phyloP scores from a whole-genome alignment of 257 asterid genomes.

The Forsythia viridissima region DNA sequence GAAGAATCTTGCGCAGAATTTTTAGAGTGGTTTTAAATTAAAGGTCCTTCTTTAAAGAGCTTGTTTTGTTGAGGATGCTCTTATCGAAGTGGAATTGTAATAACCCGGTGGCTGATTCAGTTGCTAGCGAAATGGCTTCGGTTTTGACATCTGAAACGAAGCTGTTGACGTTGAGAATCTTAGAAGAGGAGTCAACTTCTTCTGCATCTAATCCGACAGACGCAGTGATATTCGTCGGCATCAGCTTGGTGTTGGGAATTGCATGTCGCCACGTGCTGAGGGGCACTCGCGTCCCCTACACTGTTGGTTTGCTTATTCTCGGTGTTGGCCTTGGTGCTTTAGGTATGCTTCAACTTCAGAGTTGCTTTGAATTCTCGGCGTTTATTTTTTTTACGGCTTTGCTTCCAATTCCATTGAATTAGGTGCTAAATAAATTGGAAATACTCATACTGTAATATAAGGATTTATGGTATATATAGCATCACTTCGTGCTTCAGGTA shows the following conservation, averaged over 20 bases:
- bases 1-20: too few species aligned
- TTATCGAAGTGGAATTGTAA: neutral
- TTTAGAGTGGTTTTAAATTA: too few species aligned
- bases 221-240: conserved; percentile 88
- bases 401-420: neutral
- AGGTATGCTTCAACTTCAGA: conserved; percentile 43
- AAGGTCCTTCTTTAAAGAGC: too few species aligned
- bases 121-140: conserved; percentile 25
- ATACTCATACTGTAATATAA: neutral
- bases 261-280: conserved; percentile 76
- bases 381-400: conserved; percentile 3
- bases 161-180: conserved; percentile 41
- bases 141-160: conserved; percentile 23
- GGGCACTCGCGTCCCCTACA: conserved; percentile 96
- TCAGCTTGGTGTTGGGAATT: conserved; percentile 84
- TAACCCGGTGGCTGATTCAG: neutral
- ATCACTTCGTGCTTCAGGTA: neutral
- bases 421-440: neutral
- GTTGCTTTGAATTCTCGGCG: neutral
- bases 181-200: conserved; percentile 40
- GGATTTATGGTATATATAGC: conserved; percentile 1
- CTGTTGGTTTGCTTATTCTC: conserved; percentile 79
- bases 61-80: too few species aligned
- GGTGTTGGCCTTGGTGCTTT: conserved; percentile 86
- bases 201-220: conserved; percentile 50